Conservation (phyloP, 1,139 yeast species). For the Hemisphaericaspora subhashii region DNA sequence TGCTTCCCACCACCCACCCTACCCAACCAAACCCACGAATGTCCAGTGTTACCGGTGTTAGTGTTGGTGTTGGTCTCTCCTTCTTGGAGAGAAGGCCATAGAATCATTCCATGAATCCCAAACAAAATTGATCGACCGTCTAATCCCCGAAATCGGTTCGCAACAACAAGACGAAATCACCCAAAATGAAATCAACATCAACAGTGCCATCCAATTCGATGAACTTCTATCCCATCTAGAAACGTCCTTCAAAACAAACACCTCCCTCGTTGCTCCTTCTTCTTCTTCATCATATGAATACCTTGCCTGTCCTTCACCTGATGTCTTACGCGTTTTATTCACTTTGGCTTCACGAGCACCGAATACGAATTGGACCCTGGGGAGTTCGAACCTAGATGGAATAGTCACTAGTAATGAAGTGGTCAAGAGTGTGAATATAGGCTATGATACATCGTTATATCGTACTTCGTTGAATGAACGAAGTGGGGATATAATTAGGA, state of each 20-base stretch:
- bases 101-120: conserved; percentile 14
- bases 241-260: conserved; percentile 15
- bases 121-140: conserved; percentile 22
- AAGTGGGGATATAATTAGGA: conserved; percentile 17
- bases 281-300: conserved; percentile 5
- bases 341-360: conserved; percentile 33
- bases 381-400: conserved; percentile 17
- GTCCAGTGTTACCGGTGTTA: too few relatives aligned
- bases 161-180: too few relatives aligned
- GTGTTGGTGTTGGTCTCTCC: too few relatives aligned
- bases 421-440: conserved; percentile 19
- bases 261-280: conserved; percentile 5
- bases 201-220: conserved; percentile 31
- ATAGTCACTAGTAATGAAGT: conserved; percentile 21
- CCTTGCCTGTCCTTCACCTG: conserved; percentile 22
- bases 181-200: conserved; percentile 12
- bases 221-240: conserved; percentile 30
- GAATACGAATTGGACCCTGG: conserved; percentile 26
- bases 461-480: conserved; percentile 26
- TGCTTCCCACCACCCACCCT: too few relatives aligned
- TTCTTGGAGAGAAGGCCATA: too few relatives aligned
- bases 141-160: conserved; percentile 25
- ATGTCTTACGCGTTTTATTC: conserved; percentile 29
- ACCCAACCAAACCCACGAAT: too few relatives aligned
- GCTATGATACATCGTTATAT: conserved; percentile 20